Percentiles rank a stretch among this genome's conserved stretches.
Conservation (phyloP, 768 basidiomycete species). For the Termitomyces sp. region DNA sequence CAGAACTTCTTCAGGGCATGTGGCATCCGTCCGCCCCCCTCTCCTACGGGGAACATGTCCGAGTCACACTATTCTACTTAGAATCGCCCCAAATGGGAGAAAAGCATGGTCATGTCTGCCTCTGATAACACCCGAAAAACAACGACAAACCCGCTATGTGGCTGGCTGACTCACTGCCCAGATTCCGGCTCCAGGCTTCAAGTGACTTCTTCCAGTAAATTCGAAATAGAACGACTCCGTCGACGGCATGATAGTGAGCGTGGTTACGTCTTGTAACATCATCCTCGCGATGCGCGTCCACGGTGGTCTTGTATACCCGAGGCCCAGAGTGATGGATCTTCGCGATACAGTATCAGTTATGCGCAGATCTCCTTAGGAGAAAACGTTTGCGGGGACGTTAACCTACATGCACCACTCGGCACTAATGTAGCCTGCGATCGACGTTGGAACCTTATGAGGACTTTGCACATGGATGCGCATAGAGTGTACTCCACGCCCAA, state of each 20-base stretch:
- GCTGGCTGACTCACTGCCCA: background rate
- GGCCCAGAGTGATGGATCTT: conserved; percentile 3
- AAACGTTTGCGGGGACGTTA: background rate
- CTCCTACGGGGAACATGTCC: background rate
- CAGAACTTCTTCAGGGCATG: background rate
- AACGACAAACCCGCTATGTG: background rate
- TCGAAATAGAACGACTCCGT: conserved; percentile 9
- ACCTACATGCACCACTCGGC: background rate
- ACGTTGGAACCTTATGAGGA: background rate
- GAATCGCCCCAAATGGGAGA: background rate
- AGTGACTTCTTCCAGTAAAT: background rate
- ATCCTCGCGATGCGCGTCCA: conserved; percentile 2
- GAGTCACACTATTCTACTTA: background rate
- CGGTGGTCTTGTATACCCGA: conserved; percentile 4
- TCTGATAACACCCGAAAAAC: background rate
- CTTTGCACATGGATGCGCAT: background rate
- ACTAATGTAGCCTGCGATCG: conserved; percentile 6
- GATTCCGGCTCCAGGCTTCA: background rate
- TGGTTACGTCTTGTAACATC: conserved; percentile 10
- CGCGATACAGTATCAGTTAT: background rate
- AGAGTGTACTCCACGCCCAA: background rate
- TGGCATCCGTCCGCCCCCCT: background rate
- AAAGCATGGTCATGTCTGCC: background rate
- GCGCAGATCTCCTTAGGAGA: conserved; percentile 3
- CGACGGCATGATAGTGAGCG: background rate